Percentiles rank a stretch among this genome's conserved stretches.
Evolutionary conservation across 2,329 filamentous ascomycete species (phyloP).

Genomic region (Kalmusia sp.): DNA sequence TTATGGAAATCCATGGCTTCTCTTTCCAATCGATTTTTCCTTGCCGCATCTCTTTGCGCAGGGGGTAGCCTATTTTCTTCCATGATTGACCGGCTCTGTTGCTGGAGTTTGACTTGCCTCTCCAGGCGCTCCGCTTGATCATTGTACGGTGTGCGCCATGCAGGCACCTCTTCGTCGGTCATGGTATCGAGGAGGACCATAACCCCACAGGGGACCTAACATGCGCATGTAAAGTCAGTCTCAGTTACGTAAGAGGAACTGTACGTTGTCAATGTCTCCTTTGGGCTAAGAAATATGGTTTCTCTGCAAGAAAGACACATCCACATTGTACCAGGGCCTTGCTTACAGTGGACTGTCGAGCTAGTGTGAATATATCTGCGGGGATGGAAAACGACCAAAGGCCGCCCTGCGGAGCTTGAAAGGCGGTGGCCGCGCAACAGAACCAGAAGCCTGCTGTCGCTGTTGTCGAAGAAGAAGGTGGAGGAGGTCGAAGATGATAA

Average conservation of each 20-base stretch:
- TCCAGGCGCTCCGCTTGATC: slow-evolving; percentile 26
- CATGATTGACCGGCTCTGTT: slow-evolving; percentile 19
- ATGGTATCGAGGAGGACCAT: slow-evolving; percentile 63
- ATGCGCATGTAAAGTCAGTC: no score
- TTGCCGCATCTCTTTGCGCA: slow-evolving; percentile 23
- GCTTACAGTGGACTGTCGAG: slow-evolving; percentile 60
- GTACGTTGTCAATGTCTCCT: no score
- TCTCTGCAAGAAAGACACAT: no score
- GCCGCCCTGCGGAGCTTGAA: slow-evolving; percentile 60
- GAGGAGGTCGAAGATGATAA: slow-evolving; percentile 20
- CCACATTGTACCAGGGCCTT: no score
- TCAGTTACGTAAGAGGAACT: no score
- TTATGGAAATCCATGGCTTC: slow-evolving; percentile 29
- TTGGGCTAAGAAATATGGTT: no score
- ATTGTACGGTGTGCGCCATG: slow-evolving; percentile 55
- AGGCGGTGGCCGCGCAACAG: slow-evolving; percentile 62
- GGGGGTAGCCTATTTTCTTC: slow-evolving; percentile 28
- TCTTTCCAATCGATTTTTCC: slow-evolving; percentile 17
- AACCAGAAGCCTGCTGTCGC: slow-evolving; percentile 61
- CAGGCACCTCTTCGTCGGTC: slow-evolving; percentile 60
- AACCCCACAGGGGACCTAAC: slow-evolving; percentile 66
- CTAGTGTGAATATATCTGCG: slow-evolving; percentile 58
- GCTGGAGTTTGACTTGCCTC: slow-evolving; percentile 24
- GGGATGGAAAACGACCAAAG: slow-evolving; percentile 69
- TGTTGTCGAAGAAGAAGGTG: slow-evolving; percentile 9